phyloP scores from a whole-genome alignment of 306 rosid genomes.

The Dryas octopetala region DNA sequence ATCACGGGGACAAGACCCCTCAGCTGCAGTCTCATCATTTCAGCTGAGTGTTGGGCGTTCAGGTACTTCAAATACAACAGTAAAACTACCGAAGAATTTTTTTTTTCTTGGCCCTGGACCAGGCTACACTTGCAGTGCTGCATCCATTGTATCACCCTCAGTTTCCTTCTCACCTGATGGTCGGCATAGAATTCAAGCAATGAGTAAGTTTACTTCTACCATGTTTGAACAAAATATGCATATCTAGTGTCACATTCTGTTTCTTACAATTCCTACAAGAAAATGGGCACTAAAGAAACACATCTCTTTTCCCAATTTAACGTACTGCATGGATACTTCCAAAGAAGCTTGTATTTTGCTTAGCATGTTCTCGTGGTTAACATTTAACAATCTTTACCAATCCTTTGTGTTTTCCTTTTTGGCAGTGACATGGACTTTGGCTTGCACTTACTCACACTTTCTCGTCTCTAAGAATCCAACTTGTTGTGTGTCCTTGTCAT shows the following conservation, averaged over 20 bases:
- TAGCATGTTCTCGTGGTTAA: no score
- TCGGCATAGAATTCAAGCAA: constrained; percentile 57
- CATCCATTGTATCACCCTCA: constrained; percentile 56
- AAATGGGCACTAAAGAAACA: neutral
- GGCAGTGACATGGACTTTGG: constrained; percentile 74
- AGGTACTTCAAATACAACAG: constrained; percentile 77
- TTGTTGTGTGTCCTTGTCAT: constrained; percentile 61
- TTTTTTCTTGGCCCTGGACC: constrained; percentile 69
- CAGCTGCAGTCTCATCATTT: constrained; percentile 55
- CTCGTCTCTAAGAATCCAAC: constrained; percentile 60
- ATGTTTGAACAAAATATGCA: neutral
- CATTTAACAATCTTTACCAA: no score
- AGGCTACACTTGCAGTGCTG: constrained; percentile 75
- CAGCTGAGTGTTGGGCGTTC: constrained; percentile 70
- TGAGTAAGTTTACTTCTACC: constrained; percentile 43
- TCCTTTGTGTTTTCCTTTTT: neutral
- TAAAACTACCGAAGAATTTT: constrained; percentile 61
- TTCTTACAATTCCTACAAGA: no score
- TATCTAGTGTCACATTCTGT: neutral
- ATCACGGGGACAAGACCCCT: constrained; percentile 64
- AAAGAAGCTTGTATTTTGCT: no score
- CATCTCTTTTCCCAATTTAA: no score
- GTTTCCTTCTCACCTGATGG: constrained; percentile 55
- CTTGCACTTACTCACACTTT: constrained; percentile 61
- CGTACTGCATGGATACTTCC: no score